phyloP scores from a whole-genome alignment of 345 rosid species.

The Brassica nigra region DNA sequence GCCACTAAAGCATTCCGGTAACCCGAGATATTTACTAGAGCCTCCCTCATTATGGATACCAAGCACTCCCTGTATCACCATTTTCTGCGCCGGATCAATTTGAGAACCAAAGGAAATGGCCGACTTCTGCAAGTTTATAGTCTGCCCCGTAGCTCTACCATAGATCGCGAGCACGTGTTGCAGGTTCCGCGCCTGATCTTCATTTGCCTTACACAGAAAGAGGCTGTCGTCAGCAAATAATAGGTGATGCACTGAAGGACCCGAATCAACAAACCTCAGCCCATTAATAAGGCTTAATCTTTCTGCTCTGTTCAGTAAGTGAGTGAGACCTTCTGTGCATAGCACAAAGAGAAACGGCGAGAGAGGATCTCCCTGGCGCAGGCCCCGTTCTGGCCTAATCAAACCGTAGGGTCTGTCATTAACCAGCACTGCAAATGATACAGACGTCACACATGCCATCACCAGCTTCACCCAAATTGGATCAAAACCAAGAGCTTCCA shows the following conservation, averaged over 20 bases:
- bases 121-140: neutral
- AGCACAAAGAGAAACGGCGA: neutral
- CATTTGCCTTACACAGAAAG: neutral
- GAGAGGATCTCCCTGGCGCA: neutral
- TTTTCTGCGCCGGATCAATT: neutral
- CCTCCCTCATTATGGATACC: neutral
- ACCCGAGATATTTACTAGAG: neutral
- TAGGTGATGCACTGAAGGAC: neutral
- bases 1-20: neutral
- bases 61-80: neutral
- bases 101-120: neutral
- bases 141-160: neutral
- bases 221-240: neutral
- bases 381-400: neutral
- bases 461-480: neutral
- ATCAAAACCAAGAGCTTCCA: neutral
- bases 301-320: neutral
- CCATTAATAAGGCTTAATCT: neutral
- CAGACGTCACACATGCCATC: neutral
- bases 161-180: neutral
- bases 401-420: neutral
- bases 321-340: neutral
- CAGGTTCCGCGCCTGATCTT: too few relatives aligned
- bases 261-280: neutral
- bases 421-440: neutral